Evolutionary conservation across 345 rosid species (phyloP).

Genomic region (Bruguiera gymnorhiza): DNA sequence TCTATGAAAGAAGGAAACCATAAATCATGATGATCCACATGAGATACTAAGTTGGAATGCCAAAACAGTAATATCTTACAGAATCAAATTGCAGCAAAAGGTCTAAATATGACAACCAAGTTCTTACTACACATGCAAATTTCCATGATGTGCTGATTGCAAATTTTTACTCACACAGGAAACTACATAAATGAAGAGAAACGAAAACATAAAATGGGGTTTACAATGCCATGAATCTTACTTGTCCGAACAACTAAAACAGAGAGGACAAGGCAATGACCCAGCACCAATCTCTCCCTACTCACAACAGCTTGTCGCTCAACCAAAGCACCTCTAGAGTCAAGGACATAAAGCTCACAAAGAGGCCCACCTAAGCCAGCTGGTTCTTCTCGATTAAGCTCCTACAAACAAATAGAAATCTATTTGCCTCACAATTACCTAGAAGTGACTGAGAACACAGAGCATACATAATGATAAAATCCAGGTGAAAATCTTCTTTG

Average conservation of each 20-base stretch:
- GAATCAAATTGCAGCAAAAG: too few relatives aligned
- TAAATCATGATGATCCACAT: too few relatives aligned
- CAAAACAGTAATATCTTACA: too few relatives aligned
- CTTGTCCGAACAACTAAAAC: slow-evolving; percentile 73
- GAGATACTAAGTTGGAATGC: too few relatives aligned
- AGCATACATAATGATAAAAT: slow-evolving; percentile 3
- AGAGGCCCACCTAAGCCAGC: slow-evolving; percentile 87
- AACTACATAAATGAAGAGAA: background rate
- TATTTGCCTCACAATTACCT: background rate
- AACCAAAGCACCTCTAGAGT: slow-evolving; percentile 87
- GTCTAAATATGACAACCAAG: too few relatives aligned
- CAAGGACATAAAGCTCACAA: slow-evolving; percentile 70
- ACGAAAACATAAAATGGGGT: background rate
- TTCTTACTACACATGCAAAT: too few relatives aligned
- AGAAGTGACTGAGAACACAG: background rate
- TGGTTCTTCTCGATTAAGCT: slow-evolving; percentile 91
- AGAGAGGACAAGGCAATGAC: slow-evolving; percentile 92
- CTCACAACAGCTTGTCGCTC: slow-evolving; percentile 80
- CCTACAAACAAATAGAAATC: slow-evolving; percentile 42
- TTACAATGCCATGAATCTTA: slow-evolving; percentile 33
- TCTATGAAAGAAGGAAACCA: too few relatives aligned
- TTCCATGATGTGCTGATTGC: too few relatives aligned
- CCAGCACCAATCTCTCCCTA: slow-evolving; percentile 79
- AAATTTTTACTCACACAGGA: background rate
- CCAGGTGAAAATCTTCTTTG: background rate